These are phyloP conservation scores for Ganoderma sinense DNA, from an alignment of 1,284 basidiomycete species.

Conservation along the genomic window DNA sequence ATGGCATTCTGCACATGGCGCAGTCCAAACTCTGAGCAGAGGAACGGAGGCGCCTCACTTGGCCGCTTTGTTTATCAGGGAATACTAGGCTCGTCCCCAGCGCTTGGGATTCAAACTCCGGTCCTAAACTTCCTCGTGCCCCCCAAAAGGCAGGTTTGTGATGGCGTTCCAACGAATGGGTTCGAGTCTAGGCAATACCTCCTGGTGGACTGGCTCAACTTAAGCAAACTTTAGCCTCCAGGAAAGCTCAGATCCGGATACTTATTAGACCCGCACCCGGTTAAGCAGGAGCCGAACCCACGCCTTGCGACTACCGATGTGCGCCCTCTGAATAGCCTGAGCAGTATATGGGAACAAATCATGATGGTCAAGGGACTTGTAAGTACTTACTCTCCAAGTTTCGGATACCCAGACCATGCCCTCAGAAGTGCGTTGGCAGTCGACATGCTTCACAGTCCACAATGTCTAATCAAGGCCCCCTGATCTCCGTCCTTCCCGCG, in stretches of 20 bases:
- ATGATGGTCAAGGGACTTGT: not conserved
- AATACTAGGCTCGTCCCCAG: too few species aligned
- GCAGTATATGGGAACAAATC: not conserved
- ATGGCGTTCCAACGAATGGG: too few species aligned
- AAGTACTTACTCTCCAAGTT: too few species aligned
- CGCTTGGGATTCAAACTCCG: too few species aligned
- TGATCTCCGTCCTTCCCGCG: conserved; percentile 6
- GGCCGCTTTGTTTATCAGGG: not conserved
- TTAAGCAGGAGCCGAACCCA: not conserved
- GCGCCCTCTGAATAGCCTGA: not conserved
- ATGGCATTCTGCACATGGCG: not conserved
- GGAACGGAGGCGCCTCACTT: not conserved
- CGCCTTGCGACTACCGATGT: not conserved
- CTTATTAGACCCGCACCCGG: not conserved
- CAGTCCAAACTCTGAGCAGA: too few species aligned
- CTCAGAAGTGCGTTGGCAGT: not conserved
- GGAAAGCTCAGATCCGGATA: conserved; percentile 24
- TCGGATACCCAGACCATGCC: too few species aligned
- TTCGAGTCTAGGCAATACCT: too few species aligned
- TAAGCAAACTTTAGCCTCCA: conserved; percentile 12
- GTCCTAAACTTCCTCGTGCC: too few species aligned
- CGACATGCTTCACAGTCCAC: too few species aligned
- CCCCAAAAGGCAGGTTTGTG: too few species aligned
- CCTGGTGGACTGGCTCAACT: not conserved
- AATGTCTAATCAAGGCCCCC: not conserved